These are phyloP conservation scores for Dactylellina sp. DNA, from an alignment of 2,329 filamentous ascomycete genomes.

Conservation along the genomic window DNA sequence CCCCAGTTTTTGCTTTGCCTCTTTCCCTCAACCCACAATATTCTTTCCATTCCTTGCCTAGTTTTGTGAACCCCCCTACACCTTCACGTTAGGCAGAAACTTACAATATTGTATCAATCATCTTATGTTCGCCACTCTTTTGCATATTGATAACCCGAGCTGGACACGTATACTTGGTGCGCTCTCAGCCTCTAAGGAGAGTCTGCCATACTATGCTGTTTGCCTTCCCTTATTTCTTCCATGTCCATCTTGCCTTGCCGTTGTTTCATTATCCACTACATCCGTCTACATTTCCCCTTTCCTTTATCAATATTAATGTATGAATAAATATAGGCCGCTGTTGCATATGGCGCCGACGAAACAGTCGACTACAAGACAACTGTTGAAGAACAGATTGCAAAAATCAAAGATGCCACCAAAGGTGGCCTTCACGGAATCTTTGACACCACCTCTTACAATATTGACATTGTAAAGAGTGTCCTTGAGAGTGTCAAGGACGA, in stretches of 20 bases:
- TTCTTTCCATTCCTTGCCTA: neutral
- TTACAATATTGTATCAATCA: no score
- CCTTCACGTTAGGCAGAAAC: no score
- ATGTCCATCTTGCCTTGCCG: no score
- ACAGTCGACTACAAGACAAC: slow-evolving; percentile 48
- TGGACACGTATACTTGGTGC: no score
- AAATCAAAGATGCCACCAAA: slow-evolving; percentile 37
- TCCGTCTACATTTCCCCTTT: neutral
- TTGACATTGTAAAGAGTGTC: slow-evolving; percentile 19
- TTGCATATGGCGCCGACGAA: slow-evolving; percentile 37
- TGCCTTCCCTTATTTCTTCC: no score
- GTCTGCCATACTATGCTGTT: no score
- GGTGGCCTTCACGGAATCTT: slow-evolving; percentile 43
- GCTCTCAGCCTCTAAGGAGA: no score
- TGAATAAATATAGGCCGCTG: slow-evolving; percentile 27
- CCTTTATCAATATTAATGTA: neutral
- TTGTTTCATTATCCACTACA: no score
- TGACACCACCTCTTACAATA: slow-evolving; percentile 34
- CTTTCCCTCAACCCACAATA: neutral
- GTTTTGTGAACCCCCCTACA: no score
- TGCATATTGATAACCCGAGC: no score
- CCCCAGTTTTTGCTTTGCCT: neutral
- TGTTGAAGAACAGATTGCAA: slow-evolving; percentile 33
- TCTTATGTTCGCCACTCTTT: no score
- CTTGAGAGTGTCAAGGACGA: slow-evolving; percentile 40